A percentile compares a stretch with the other conserved stretches of the same genome.
Evolutionary conservation across 2,329 filamentous ascomycete genomes (phyloP).

Genomic region (Fusarium sp.): DNA sequence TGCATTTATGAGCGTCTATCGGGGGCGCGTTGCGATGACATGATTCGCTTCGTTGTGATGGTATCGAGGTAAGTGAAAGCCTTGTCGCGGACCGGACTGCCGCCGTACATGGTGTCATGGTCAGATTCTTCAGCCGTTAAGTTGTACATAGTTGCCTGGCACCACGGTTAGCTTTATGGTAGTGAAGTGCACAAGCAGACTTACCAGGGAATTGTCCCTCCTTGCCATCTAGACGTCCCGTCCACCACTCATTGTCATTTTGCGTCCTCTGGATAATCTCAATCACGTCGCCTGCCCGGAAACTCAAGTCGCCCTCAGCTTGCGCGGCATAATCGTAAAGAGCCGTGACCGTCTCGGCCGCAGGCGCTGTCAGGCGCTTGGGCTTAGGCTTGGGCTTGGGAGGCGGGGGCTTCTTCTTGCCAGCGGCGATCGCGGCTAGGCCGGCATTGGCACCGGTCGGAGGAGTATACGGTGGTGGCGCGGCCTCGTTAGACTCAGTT

Average conservation of each 20-base stretch:
- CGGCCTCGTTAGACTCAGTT: constrained; percentile 58
- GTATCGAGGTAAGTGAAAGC: constrained; percentile 21
- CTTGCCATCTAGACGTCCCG: constrained; percentile 80
- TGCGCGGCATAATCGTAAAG: constrained; percentile 97
- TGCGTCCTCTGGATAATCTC: constrained; percentile 86
- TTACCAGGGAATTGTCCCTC: constrained; percentile 95
- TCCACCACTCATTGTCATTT: constrained; percentile 99
- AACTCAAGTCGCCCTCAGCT: constrained; percentile 92
- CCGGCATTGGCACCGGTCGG: constrained; percentile 53
- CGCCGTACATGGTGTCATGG: neutral
- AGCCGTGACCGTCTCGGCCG: constrained; percentile 84
- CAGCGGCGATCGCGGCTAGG: constrained; percentile 62
- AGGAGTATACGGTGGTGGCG: constrained; percentile 79
- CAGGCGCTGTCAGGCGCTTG: constrained; percentile 73
- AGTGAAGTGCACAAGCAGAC: neutral
- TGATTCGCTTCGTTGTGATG: constrained; percentile 23
- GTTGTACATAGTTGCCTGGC: constrained; percentile 63
- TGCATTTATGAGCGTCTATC: constrained; percentile 26
- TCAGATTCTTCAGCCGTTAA: constrained; percentile 42
- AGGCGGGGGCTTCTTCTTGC: constrained; percentile 77
- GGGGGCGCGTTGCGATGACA: constrained; percentile 15
- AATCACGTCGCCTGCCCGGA: constrained; percentile 87
- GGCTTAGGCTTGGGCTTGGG: constrained; percentile 80
- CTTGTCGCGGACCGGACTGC: constrained; percentile 5
- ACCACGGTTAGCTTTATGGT: constrained; percentile 38